Evolutionary conservation across 345 rosid species (phyloP), one percentile per base, ranked within the genome.

Genomic region (Boechera divaricarpa): DNA sequence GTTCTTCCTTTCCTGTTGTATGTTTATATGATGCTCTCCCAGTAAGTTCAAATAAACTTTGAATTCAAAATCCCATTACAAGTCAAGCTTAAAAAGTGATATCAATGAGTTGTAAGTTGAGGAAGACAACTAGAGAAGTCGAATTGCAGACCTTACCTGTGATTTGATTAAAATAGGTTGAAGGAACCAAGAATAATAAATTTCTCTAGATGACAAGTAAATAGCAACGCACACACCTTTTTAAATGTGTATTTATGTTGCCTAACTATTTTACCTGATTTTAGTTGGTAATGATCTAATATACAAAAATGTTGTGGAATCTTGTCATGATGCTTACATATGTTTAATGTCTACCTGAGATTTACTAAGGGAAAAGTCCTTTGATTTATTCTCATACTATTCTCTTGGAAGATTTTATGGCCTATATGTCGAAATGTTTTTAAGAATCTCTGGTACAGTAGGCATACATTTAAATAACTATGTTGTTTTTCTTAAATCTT

Each of bases 401-500:
- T 44, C 16, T 44, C 16, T 44, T 44, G 71, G 21, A 47, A 65
- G 53, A 42, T 72, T 44, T 4, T 69, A 35, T 45, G 63, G 36
- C 51, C 48, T 51, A 24, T 62, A 18, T 66, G 21, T 47, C 48
- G 10, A 47, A 15, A 68, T 51, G 81, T 29, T 8, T 35, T 2
- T 35, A 35, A 67, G 48, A 52, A 36, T 24, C 6, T 26, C 16
- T 4, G 2, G 5, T 32, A 12, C 6, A 7, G 36, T 52, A 10
- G 55, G 70, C 12, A 16, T 51, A 18, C 49, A 44, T 69, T 31
- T 38, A 69, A 82, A 53, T 82, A 69, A 81, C 70, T 39, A 6
- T 63, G 45, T 39, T 67, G 56, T 76, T 80, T 80, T 47, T 70
- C 77, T 67, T 67, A 61, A 72, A 5, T 73, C 6, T 77, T 79